These are phyloP conservation scores for Brassica incana DNA, from an alignment of 345 rosid species.

Conservation along the genomic window DNA sequence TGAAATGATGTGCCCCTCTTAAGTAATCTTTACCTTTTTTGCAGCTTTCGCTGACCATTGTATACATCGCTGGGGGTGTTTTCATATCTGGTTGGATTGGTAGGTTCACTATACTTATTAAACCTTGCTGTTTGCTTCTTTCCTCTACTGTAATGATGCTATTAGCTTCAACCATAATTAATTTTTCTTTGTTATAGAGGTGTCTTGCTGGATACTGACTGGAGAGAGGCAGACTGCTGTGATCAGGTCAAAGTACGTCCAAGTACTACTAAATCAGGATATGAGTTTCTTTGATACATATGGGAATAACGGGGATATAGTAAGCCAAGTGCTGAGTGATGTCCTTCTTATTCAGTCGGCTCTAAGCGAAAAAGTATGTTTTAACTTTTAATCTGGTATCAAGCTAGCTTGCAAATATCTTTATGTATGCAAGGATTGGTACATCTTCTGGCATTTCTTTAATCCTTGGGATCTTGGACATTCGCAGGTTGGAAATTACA, in stretches of 20 bases:
- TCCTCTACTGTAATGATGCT: slow-evolving; percentile 22
- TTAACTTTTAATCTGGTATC: slow-evolving; percentile 27
- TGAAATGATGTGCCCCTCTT: slow-evolving; percentile 4
- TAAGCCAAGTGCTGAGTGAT: slow-evolving; percentile 97
- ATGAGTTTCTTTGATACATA: slow-evolving; percentile 99
- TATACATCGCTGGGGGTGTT: slow-evolving; percentile 84
- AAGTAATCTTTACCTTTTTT: slow-evolving; percentile 30
- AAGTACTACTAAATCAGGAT: slow-evolving; percentile 94
- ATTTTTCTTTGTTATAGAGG: slow-evolving; percentile 72
- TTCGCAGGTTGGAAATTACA: slow-evolving; percentile 94
- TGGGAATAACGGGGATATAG: slow-evolving; percentile 98
- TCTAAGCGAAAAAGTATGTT: slow-evolving; percentile 88
- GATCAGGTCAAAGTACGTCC: slow-evolving; percentile 91
- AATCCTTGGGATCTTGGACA: slow-evolving; percentile 22
- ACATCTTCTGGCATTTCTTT: slow-evolving; percentile 13
- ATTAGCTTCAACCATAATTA: slow-evolving; percentile 34
- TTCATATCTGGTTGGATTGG: slow-evolving; percentile 98
- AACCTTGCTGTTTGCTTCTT: slow-evolving; percentile 1
- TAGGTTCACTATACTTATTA: slow-evolving; percentile 40
- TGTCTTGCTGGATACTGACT: slow-evolving; percentile 98
- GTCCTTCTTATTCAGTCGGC: slow-evolving; percentile 99
- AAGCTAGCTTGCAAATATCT: slow-evolving; percentile 9
- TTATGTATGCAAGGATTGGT: slow-evolving; percentile 17
- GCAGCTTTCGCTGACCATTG: slow-evolving; percentile 82
- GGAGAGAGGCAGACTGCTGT: slow-evolving; percentile 99